Conservation (phyloP, 208 protist species). For the Acanthamoeba lenticulata region DNA sequence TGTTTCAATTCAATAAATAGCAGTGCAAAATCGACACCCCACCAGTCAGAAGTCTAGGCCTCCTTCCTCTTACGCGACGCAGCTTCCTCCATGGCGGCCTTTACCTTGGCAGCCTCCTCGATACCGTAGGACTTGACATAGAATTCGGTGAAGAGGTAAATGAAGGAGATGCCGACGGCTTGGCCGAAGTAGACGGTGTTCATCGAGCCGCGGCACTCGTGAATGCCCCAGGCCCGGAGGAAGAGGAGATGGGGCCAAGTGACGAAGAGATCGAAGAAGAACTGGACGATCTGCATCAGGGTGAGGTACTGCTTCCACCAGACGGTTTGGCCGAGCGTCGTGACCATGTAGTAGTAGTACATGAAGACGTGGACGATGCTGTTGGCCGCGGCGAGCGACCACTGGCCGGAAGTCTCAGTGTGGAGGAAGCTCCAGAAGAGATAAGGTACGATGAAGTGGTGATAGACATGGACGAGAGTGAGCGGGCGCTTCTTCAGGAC, state of each 20-base stretch:
- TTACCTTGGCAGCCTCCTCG: neutral
- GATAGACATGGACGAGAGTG: conserved; percentile 79
- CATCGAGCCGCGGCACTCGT: neutral
- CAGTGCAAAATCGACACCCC: too few species aligned
- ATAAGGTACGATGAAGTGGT: conserved; percentile 77
- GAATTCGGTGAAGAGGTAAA: conserved; percentile 73
- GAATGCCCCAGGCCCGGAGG: neutral
- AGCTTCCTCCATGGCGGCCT: neutral
- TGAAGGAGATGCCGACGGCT: conserved; percentile 72
- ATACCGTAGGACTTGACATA: conserved; percentile 71
- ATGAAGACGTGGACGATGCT: conserved; percentile 78
- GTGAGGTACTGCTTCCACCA: conserved; percentile 76
- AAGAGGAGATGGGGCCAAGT: conserved; percentile 49
- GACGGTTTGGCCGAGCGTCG: conserved; percentile 35
- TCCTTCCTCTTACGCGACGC: neutral
- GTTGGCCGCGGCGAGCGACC: conserved; percentile 66
- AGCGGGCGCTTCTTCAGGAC: conserved; percentile 71
- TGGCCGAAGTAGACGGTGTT: conserved; percentile 51
- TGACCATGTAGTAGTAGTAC: conserved; percentile 79
- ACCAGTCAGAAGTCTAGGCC: too few species aligned
- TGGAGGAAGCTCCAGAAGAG: conserved; percentile 71
- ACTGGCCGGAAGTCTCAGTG: neutral
- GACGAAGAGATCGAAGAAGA: conserved; percentile 64
- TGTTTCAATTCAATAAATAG: too few species aligned
- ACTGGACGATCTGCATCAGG: conserved; percentile 77